Evolutionary conservation across 768 basidiomycete genomes (phyloP).

Genomic region (Suillus discolor): DNA sequence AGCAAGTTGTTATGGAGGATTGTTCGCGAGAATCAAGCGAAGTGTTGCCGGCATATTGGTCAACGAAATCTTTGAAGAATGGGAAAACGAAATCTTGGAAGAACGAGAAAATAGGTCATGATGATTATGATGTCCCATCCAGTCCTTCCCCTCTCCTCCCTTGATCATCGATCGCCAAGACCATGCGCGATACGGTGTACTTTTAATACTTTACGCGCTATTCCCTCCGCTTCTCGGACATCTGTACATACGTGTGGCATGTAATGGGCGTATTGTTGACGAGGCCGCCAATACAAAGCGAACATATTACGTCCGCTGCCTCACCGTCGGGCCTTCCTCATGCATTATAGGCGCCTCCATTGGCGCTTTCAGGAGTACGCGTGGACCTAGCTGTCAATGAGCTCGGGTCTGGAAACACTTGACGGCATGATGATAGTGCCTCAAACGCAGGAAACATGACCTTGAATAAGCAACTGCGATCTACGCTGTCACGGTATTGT

Average conservation of each 20-base stretch:
- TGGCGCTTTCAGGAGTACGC: not conserved
- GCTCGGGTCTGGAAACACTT: not conserved
- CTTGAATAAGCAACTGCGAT: not conserved
- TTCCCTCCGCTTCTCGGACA: not conserved
- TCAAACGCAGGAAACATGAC: not conserved
- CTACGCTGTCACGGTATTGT: not conserved
- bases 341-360: not conserved
- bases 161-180: not conserved
- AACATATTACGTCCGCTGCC: not conserved
- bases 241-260: not conserved
- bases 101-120: not conserved
- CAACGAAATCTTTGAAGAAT: constrained; percentile 7
- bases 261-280: not conserved
- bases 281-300: not conserved
- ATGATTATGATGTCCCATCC: not conserved
- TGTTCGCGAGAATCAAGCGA: not conserved
- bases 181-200: not conserved
- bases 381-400: not conserved
- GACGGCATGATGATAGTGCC: not conserved
- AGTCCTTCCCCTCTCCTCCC: not conserved
- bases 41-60: constrained; percentile 7
- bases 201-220: not conserved
- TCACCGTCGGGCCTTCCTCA: not conserved
- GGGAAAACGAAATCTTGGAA: constrained; percentile 1
- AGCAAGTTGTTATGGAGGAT: constrained; percentile 2